phyloP scores from a whole-genome alignment of 1,139 yeast genomes.

The Geotrichum aggregatum region DNA sequence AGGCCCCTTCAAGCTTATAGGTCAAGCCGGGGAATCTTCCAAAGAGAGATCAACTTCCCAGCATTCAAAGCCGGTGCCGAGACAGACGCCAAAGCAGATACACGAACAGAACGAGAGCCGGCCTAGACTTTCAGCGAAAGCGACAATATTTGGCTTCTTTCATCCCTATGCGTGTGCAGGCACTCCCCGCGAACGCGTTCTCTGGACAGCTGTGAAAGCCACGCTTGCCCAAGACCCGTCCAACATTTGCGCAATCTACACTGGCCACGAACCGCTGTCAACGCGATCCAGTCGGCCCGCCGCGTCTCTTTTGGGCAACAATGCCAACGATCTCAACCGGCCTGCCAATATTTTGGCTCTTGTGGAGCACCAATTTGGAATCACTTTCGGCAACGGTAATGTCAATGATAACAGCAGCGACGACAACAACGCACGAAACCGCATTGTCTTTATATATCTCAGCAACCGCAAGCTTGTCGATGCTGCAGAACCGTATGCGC shows the following conservation, averaged over 20 bases:
- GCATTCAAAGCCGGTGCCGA: background rate
- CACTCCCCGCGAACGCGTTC: conserved; percentile 95
- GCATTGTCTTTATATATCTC: conserved; percentile 70
- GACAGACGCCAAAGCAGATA: background rate
- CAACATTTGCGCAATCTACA: conserved; percentile 69
- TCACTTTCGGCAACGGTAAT: conserved; percentile 43
- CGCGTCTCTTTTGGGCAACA: no score
- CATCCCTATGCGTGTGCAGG: conserved; percentile 96
- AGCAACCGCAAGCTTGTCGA: conserved; percentile 60
- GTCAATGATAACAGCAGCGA: no score
- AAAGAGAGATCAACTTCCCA: no score
- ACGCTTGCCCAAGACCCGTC: conserved; percentile 52
- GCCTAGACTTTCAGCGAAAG: conserved; percentile 33
- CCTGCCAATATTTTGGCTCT: conserved; percentile 51
- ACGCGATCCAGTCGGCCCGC: background rate
- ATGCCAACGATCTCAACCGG: conserved; percentile 26
- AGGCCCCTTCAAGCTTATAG: background rate
- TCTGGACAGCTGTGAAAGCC: conserved; percentile 87
- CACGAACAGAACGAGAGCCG: no score
- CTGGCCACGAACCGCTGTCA: conserved; percentile 49
- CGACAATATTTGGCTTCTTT: conserved; percentile 69
- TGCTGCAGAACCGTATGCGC: background rate
- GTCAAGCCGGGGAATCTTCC: no score
- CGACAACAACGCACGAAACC: conserved; percentile 24
- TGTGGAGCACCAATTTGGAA: conserved; percentile 62